Conservation (phyloP, 352 stramenopile species). For the Phytopythium delawarense region DNA sequence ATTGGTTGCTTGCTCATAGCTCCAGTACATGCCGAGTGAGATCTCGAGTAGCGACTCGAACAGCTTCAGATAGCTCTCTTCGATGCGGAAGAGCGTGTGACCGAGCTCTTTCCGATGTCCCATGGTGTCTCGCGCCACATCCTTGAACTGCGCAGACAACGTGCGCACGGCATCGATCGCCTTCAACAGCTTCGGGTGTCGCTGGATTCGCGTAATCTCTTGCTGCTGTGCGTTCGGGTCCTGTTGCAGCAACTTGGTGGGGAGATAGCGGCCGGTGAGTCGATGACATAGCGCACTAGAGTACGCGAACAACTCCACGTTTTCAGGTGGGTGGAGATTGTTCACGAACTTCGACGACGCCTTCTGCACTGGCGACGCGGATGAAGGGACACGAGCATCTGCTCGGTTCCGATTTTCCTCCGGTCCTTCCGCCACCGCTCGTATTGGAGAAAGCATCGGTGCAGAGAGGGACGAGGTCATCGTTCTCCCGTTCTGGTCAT, state of each 20-base stretch:
- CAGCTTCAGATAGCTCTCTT: slow-evolving; percentile 70
- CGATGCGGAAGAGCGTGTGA: slow-evolving; percentile 59
- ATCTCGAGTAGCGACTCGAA: slow-evolving; percentile 78
- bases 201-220: slow-evolving; percentile 54
- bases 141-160: slow-evolving; percentile 68
- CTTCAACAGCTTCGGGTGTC: slow-evolving; percentile 50
- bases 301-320: slow-evolving; percentile 66
- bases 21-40: slow-evolving; percentile 67
- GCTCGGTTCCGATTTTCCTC: slow-evolving; percentile 2
- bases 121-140: slow-evolving; percentile 49
- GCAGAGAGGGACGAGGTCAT: background rate
- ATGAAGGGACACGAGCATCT: background rate
- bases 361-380: background rate
- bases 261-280: slow-evolving; percentile 59
- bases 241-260: slow-evolving; percentile 32
- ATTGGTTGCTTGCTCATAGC: slow-evolving; percentile 52
- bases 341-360: slow-evolving; percentile 29
- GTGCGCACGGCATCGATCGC: slow-evolving; percentile 45
- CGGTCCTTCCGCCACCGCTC: background rate
- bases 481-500: background rate
- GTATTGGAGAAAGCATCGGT: background rate
- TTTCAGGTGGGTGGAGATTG: slow-evolving; percentile 40
- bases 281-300: slow-evolving; percentile 60
- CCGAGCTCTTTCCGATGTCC: slow-evolving; percentile 64
- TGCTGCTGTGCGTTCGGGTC: slow-evolving; percentile 42